Evolutionary conservation across 345 rosid species (phyloP).

Genomic region (Pelargonium nanum): DNA sequence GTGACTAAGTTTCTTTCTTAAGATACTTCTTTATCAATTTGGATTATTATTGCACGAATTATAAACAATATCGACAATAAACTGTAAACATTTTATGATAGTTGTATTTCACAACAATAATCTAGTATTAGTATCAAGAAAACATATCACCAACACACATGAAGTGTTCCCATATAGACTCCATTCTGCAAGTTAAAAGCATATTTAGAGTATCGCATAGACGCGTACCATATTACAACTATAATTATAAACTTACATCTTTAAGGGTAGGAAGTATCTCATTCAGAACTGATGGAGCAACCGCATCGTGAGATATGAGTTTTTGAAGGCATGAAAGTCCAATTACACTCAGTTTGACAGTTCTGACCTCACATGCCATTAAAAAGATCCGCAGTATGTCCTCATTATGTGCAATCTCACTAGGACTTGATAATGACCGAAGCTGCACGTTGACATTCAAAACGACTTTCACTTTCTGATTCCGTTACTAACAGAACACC

Average conservation of each 20-base stretch:
- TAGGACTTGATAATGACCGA: slow-evolving; percentile 67
- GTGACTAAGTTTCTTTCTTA: neutral
- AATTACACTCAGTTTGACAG: slow-evolving; percentile 75
- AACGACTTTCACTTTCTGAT: neutral
- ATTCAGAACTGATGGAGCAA: slow-evolving; percentile 66
- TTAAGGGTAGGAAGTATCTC: slow-evolving; percentile 74
- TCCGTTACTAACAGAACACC: neutral
- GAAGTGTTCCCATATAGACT: neutral
- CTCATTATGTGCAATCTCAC: slow-evolving; percentile 73
- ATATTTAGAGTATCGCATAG: neutral
- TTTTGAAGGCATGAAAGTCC: slow-evolving; percentile 94
- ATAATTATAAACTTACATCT: slow-evolving; percentile 47
- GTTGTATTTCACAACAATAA: neutral
- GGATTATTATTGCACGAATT: neutral
- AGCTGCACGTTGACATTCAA: slow-evolving; percentile 39
- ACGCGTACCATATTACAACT: neutral
- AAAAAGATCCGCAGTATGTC: slow-evolving; percentile 79
- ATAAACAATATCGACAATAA: neutral
- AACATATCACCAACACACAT: neutral
- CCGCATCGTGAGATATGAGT: slow-evolving; percentile 93
- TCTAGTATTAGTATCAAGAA: neutral
- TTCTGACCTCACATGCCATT: slow-evolving; percentile 88
- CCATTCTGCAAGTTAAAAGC: neutral
- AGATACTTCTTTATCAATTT: neutral
- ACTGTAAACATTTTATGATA: neutral